phyloP scores from a whole-genome alignment of 306 rosid genomes.

The Cucurbita moschata region DNA sequence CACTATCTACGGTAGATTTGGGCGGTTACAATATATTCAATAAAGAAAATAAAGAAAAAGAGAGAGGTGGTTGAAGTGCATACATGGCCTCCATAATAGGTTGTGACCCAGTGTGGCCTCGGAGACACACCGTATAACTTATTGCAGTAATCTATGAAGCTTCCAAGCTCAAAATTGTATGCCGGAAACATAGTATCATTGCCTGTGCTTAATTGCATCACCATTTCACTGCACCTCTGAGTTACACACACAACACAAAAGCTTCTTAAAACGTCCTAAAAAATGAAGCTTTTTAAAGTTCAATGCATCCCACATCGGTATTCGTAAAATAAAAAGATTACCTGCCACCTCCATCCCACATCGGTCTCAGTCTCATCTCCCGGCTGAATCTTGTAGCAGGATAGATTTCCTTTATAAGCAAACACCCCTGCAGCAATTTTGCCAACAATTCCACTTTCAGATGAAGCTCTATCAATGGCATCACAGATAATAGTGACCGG shows the following conservation, averaged over 20 bases:
- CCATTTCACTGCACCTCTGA: slow-evolving; percentile 41
- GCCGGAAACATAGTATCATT: slow-evolving; percentile 31
- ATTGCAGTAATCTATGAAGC: slow-evolving; percentile 15
- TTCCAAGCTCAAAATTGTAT: neutral
- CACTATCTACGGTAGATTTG: no score
- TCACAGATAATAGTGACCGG: slow-evolving; percentile 43
- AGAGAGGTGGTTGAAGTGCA: neutral
- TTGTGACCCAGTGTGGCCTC: slow-evolving; percentile 47
- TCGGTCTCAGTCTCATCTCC: slow-evolving; percentile 15
- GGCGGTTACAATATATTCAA: no score
- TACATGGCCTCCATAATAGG: slow-evolving; percentile 62
- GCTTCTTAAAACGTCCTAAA: neutral
- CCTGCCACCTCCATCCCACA: slow-evolving; percentile 84
- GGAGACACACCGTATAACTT: slow-evolving; percentile 33
- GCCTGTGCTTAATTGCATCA: slow-evolving; percentile 14
- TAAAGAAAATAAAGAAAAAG: neutral
- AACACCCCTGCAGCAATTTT: slow-evolving; percentile 47
- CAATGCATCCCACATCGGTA: no score
- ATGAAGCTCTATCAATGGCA: slow-evolving; percentile 39
- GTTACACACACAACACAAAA: neutral
- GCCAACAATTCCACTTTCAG: slow-evolving; percentile 15
- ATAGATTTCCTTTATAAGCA: slow-evolving; percentile 20
- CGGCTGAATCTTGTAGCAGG: slow-evolving; percentile 33
- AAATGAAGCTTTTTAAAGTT: no score
- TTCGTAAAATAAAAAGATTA: slow-evolving; percentile 1